Base-by-base conservation (phyloP, 2,329 filamentous ascomycete genomes). In the Aspergillus neoniger region DNA sequence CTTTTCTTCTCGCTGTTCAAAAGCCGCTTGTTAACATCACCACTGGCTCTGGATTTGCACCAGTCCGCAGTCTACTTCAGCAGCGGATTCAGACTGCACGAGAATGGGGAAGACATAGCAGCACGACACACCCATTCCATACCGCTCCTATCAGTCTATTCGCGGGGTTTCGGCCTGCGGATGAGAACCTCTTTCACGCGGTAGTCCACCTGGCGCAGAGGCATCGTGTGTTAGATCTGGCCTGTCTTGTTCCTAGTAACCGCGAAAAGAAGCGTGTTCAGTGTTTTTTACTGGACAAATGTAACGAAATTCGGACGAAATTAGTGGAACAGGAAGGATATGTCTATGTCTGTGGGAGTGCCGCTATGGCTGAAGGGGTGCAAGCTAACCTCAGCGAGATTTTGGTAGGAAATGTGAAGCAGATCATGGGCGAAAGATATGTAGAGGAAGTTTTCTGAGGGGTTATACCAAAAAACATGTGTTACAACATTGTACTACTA, bases 41-140 rank as follows among this genome's bases (percentile, higher is more conserved):
- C 44, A 57, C 44, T 12, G 55, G 55, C 12, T 49, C 55, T 5
- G 55, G 55, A 5, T 57, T 57, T 5, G 55, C 55, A 38, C 55
- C 55, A 4, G 21, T 50, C 17, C 55, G 55, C 17, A 57, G 55
- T 50, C 32, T 57, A 7, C 55, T 57, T 8, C 55, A 57, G 23
- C 55, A 50, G 14, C 47, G 32, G 30, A 57, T 57, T 10, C 54
- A 57, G 5, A 19, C n/a, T 15, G 8, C n/a, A 2, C 21, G 28
- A 15, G 41, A 32, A 14, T 44, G 30, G 3, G 17, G 38, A 12
- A 8, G 19, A 8, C 44, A 48, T 14, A n/a, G 30, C 4, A 36
- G 30, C 14, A 48, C 12, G 10, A 4, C 15, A 4, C 19, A 39
- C 8, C 14, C n/a, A 14, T 39, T 57, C 4, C 25, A 41, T 25